Conservation (phyloP, 2,329 filamentous ascomycete species). For the Cercospora zeina region DNA sequence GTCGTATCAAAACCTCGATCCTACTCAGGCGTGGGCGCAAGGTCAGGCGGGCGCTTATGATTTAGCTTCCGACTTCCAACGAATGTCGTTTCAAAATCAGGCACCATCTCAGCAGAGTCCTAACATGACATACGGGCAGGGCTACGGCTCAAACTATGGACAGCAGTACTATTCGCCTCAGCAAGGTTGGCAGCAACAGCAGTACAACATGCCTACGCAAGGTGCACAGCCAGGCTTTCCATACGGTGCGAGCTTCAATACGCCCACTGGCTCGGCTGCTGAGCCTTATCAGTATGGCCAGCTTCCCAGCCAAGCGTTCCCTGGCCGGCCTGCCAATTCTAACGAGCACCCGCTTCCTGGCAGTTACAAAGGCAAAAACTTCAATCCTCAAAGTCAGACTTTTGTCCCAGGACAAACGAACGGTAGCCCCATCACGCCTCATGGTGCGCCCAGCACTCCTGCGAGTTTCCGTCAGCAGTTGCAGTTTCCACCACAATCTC, state of each 20-base stretch:
- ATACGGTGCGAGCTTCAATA: constrained; percentile 20
- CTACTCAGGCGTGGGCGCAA: constrained; percentile 40
- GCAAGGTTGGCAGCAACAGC: constrained; percentile 38
- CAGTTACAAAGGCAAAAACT: constrained; percentile 79
- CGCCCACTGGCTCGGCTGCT: constrained; percentile 39
- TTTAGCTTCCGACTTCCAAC: constrained; percentile 49
- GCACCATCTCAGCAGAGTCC: constrained; percentile 29
- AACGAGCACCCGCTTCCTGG: constrained; percentile 81
- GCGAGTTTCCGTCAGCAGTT: constrained; percentile 19
- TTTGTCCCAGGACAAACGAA: constrained; percentile 68
- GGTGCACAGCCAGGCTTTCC: constrained; percentile 21
- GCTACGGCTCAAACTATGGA: constrained; percentile 22
- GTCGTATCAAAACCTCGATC: constrained; percentile 38
- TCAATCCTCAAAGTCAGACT: constrained; percentile 91
- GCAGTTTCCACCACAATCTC: constrained; percentile 14
- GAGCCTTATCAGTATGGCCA: constrained; percentile 73
- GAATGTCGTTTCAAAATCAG: constrained; percentile 49
- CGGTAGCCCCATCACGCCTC: constrained; percentile 32
- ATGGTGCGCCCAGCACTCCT: constrained; percentile 22
- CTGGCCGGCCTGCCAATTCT: constrained; percentile 69
- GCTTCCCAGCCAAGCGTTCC: constrained; percentile 67
- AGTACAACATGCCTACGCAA: constrained; percentile 33
- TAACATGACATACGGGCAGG: constrained; percentile 24
- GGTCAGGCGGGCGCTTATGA: constrained; percentile 46
- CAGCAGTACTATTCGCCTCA: constrained; percentile 33